Conservation (phyloP, 345 rosid species). For the Eucalyptus grandis region DNA sequence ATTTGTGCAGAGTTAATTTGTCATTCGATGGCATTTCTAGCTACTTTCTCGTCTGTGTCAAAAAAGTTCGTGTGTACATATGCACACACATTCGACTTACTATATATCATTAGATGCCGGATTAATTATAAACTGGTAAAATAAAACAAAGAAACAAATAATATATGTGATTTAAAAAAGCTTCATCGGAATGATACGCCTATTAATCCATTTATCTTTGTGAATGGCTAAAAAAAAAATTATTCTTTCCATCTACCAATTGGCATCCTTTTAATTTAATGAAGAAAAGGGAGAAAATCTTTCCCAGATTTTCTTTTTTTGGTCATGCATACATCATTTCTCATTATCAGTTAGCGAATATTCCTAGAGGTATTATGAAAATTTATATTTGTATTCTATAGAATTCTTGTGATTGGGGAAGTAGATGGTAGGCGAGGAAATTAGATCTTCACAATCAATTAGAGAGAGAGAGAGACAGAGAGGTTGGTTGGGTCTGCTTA, state of each 20-base stretch:
- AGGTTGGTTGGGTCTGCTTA: not conserved
- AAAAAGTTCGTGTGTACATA: not conserved
- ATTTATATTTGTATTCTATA: not conserved
- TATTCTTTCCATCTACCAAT: not conserved
- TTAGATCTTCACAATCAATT: not conserved
- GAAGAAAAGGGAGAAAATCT: not conserved
- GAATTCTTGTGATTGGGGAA: not conserved
- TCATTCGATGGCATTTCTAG: not conserved
- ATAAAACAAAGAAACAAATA: not conserved
- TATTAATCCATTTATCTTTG: not conserved
- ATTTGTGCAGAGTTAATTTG: not conserved
- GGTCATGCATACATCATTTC: not conserved
- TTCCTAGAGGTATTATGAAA: not conserved
- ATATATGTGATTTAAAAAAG: too few species aligned
- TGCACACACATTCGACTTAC: too few species aligned
- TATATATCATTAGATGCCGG: too few species aligned
- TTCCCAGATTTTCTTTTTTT: not conserved
- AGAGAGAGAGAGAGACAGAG: too few species aligned
- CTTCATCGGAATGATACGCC: not conserved
- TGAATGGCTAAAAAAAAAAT: not conserved
- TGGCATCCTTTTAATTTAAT: not conserved
- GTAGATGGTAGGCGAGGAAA: not conserved
- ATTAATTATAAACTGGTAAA: not conserved
- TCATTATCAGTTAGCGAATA: not conserved
- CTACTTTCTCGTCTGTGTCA: not conserved